Evolutionary conservation across 2,329 filamentous ascomycete species (phyloP).

Genomic region (Fusarium drepaniforme): DNA sequence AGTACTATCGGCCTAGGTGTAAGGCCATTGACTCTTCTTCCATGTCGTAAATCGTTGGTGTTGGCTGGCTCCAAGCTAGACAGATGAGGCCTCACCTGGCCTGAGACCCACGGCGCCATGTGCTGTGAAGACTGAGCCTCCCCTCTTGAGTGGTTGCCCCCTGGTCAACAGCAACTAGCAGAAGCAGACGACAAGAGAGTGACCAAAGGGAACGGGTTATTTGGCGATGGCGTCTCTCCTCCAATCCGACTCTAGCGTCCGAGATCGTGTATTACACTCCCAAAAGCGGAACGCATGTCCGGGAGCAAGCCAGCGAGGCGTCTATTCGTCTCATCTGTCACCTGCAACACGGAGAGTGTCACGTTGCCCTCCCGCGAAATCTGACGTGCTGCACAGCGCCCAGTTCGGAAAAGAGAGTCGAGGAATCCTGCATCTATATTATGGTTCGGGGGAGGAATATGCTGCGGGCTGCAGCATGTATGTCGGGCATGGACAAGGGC

Average conservation of each 20-base stretch:
- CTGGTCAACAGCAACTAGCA: background rate
- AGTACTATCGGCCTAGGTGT: background rate
- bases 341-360: conserved; percentile 5
- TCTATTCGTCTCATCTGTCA: conserved; percentile 6
- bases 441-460: conserved; percentile 5
- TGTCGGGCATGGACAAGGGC: conserved; percentile 16
- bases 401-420: conserved; percentile 8
- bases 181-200: background rate
- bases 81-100: conserved; percentile 5
- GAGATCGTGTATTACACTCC: conserved; percentile 2
- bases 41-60: background rate
- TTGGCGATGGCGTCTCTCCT: conserved; percentile 9
- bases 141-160: background rate
- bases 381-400: conserved; percentile 15
- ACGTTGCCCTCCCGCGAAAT: conserved; percentile 7
- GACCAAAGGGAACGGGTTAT: background rate
- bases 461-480: conserved; percentile 7
- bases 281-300: conserved; percentile 12
- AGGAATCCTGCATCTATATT: conserved; percentile 7
- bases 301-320: conserved; percentile 3
- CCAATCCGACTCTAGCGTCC: background rate
- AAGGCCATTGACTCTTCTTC: background rate
- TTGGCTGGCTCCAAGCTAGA: background rate
- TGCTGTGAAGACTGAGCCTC: background rate
- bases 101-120: conserved; percentile 6